Percentiles rank a stretch among this genome's conserved stretches.
Evolutionary conservation across 108 stramenopile species (phyloP).

Genomic region (Skeletonema grethae): DNA sequence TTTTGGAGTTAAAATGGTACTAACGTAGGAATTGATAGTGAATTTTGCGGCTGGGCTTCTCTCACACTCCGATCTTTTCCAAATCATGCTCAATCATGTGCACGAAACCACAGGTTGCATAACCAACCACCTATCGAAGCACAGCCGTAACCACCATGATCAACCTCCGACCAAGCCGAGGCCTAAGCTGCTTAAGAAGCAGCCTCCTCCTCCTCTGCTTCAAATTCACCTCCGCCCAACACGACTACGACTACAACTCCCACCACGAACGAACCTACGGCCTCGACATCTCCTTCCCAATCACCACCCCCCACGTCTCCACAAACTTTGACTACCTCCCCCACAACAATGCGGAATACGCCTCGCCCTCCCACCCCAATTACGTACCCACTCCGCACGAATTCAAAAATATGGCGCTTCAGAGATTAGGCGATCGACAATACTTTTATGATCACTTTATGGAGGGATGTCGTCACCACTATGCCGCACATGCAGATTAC

Average conservation of each 20-base stretch:
- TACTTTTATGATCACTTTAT: slow-evolving; percentile 54
- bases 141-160: no score
- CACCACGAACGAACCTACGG: slow-evolving; percentile 41
- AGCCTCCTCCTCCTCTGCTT: slow-evolving; percentile 1
- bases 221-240: neutral
- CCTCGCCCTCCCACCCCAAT: slow-evolving; percentile 19
- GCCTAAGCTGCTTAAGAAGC: slow-evolving; percentile 6
- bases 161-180: neutral
- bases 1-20: no score
- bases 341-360: slow-evolving; percentile 48
- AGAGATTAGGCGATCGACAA: slow-evolving; percentile 51
- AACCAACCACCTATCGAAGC: no score
- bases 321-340: slow-evolving; percentile 61
- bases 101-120: no score
- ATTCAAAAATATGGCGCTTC: slow-evolving; percentile 50
- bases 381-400: slow-evolving; percentile 17
- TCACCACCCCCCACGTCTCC: slow-evolving; percentile 38
- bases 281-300: slow-evolving; percentile 69
- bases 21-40: no score
- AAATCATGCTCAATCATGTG: no score
- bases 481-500: slow-evolving; percentile 6
- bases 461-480: slow-evolving; percentile 46
- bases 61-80: no score
- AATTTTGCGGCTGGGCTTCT: no score
- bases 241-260: slow-evolving; percentile 12